Evolutionary conservation across 2,329 filamentous ascomycete genomes (phyloP).

Genomic region (Penicillium palitans): DNA sequence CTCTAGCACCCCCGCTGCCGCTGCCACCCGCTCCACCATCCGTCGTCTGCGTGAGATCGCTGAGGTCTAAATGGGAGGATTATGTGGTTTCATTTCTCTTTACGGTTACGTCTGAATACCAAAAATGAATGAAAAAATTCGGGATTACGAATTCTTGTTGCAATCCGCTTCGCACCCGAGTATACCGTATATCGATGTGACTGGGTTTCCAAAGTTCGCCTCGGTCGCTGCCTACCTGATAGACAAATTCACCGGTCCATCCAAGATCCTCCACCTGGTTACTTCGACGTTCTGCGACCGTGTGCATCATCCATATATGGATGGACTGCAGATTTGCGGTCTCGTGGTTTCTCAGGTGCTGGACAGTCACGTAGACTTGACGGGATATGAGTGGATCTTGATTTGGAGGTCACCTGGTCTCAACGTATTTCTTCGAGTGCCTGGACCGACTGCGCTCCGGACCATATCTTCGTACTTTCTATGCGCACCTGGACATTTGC

Average conservation of each 20-base stretch:
- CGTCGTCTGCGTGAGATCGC: conserved; percentile 96
- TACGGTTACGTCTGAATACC: conserved; percentile 39
- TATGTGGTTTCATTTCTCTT: conserved; percentile 39
- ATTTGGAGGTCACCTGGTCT: background rate
- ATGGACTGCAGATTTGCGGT: background rate
- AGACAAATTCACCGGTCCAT: background rate
- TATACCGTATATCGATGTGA: conserved; percentile 24
- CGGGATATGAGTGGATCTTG: background rate
- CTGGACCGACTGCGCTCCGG: background rate
- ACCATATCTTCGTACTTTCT: background rate
- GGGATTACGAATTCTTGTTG: conserved; percentile 28
- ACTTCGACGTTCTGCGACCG: background rate
- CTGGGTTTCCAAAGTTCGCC: background rate
- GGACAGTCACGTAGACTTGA: conserved; percentile 9
- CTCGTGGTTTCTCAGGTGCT: background rate
- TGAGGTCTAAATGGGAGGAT: conserved; percentile 63
- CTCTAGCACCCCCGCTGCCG: conserved; percentile 80
- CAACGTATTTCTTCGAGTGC: background rate
- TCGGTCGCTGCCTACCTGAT: conserved; percentile 3
- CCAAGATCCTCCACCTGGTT: background rate
- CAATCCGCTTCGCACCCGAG: conserved; percentile 18
- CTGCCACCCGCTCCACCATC: conserved; percentile 93
- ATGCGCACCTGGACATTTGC: background rate
- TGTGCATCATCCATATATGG: background rate
- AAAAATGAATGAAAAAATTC: conserved; percentile 41